Base-by-base conservation (phyloP, 1,139 yeast genomes). In the Debaryomyces fabryi region DNA sequence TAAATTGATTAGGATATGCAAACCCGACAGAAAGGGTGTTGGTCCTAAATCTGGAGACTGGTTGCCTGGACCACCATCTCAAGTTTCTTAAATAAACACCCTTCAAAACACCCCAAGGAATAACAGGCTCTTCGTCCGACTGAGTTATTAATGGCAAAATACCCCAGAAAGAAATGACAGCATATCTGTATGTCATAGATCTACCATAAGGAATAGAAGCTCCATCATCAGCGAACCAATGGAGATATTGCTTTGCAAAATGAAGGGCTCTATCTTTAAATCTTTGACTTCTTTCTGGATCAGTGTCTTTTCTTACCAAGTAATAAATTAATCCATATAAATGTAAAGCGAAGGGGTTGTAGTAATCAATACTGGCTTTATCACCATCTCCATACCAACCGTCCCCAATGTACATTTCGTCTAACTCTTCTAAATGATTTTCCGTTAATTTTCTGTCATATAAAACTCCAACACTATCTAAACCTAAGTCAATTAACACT, bases 341-440 rank as follows among this genome's bases (percentile, higher is more conserved):
- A 45, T 65, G 69, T 38, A 65, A 53, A 8, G 69, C 69, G 58
- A 62, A 65, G 7, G 65, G 58, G 47, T 62, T 62, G 46, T 65
- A 65, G 49, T 64, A 58, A 45, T 65, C 69, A 29, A 64, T 59
- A 39, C 60, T 56, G 20, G 49, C 48, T 6, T 43, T 38, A 25
- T 50, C 47, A 12, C 69, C 69, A 52, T 65, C 69, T 8, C 64
- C 58, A 47, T 64, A 65, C 69, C 69, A 65, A 2, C 69, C 69
- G 25, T 62, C 62, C 7, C 49, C 57, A 16, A 65, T 43, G 46
- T 65, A 62, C 50, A 57, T 53, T 6, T 36, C 30, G 23, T 65
- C 66, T 13, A 65, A 42, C 15, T 56, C 57, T 12, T 57, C 54
- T 20, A 65, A 48, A 32, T 56, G 50, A 10, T 52, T 51, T 23